Evolutionary conservation across 371 early-diverging fungal genomes (phyloP).

Genomic region (Chytridium lagenaria): DNA sequence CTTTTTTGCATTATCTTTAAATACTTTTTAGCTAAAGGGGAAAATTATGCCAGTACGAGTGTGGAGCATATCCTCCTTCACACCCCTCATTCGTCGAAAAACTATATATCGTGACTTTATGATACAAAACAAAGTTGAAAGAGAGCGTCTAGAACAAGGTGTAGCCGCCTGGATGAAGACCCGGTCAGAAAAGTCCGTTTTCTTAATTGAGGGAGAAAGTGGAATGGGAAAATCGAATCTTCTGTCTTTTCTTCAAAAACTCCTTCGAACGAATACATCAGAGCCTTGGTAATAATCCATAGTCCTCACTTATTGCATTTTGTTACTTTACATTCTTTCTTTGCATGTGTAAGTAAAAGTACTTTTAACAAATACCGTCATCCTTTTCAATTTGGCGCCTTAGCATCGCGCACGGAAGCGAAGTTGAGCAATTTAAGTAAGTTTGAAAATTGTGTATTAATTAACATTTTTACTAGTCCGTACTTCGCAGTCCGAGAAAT

Average conservation of each 20-base stretch:
- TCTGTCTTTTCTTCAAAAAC: background rate
- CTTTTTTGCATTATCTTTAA: too few species aligned
- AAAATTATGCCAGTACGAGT: background rate
- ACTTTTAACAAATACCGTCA: too few species aligned
- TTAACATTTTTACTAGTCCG: too few species aligned
- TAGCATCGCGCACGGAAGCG: background rate
- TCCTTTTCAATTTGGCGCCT: too few species aligned
- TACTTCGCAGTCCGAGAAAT: background rate
- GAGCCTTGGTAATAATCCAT: background rate
- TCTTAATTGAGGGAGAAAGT: background rate
- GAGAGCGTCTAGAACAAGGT: background rate
- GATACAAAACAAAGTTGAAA: background rate
- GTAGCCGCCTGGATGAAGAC: background rate
- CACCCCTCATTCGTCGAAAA: background rate
- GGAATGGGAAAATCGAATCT: conserved; percentile 13
- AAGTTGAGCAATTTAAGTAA: conserved; percentile 6
- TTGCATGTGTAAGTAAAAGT: too few species aligned
- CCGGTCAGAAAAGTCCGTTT: background rate
- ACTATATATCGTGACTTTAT: background rate
- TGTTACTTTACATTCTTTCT: too few species aligned
- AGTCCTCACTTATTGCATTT: too few species aligned
- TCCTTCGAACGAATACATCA: background rate
- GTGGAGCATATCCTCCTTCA: background rate
- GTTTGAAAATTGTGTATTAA: too few species aligned
- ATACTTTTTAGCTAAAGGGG: background rate